Conservation (phyloP, 441 rosid species). For the Corymbia calophylla region DNA sequence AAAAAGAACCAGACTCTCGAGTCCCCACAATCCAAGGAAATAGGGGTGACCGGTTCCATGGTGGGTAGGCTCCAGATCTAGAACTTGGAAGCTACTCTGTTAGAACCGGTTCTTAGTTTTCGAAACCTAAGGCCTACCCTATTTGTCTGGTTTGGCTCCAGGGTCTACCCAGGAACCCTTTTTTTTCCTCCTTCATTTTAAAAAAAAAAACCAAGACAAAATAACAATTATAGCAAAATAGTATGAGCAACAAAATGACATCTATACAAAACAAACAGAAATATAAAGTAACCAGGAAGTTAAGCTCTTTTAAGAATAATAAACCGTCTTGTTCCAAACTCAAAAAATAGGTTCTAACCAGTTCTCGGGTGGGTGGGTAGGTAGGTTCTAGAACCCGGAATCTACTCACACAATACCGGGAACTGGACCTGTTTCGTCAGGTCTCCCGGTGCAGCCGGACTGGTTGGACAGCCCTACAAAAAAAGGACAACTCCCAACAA, state of each 20-base stretch:
- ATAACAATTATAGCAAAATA: background rate
- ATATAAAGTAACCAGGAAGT: background rate
- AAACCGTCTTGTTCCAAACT: background rate
- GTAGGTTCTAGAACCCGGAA: too few species aligned
- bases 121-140: too few species aligned
- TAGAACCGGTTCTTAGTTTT: background rate
- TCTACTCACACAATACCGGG: too few species aligned
- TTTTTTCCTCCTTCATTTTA: too few species aligned
- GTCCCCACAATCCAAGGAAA: background rate
- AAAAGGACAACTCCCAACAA: background rate
- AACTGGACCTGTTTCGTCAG: too few species aligned
- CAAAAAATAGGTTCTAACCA: background rate
- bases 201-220: background rate
- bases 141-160: too few species aligned
- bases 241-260: background rate
- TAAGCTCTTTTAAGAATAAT: background rate
- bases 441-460: too few species aligned
- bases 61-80: background rate
- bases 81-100: background rate
- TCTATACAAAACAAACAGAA: background rate
- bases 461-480: too few species aligned
- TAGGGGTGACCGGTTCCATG: background rate
- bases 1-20: background rate
- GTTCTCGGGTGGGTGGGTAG: too few species aligned
- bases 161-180: background rate